phyloP scores from a whole-genome alignment of 73 alveolate species.

The Tetrahymena borealis region DNA sequence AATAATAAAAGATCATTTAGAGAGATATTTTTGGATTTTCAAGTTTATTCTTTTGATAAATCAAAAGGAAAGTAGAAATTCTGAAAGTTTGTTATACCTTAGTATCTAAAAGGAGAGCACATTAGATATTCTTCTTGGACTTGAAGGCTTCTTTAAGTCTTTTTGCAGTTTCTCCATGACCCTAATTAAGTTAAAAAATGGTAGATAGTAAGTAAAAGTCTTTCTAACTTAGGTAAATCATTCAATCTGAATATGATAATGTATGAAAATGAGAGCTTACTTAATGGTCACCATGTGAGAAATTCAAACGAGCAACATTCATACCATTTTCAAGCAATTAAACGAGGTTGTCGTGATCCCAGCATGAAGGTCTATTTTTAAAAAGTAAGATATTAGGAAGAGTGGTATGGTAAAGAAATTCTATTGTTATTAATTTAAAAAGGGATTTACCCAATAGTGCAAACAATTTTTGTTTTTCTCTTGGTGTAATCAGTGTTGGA shows the following conservation, averaged over 20 bases:
- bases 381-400: not conserved
- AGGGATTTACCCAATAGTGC: conserved; percentile 77
- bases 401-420: not conserved
- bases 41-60: not conserved
- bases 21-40: not conserved
- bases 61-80: not conserved
- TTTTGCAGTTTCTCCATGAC: conserved; percentile 71
- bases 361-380: conserved; percentile 60
- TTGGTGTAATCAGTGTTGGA: conserved; percentile 32
- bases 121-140: conserved; percentile 70
- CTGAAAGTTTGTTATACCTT: not conserved
- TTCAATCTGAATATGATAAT: too few relatives aligned
- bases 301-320: conserved; percentile 91
- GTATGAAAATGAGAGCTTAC: too few relatives aligned
- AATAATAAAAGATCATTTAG: not conserved
- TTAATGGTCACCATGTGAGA: conserved; percentile 91
- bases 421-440: too few relatives aligned
- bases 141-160: conserved; percentile 79
- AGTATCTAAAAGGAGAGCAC: conserved; percentile 87
- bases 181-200: not conserved
- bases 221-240: not conserved
- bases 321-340: conserved; percentile 84
- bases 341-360: conserved; percentile 63
- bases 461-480: conserved; percentile 80
- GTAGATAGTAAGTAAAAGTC: not conserved